phyloP scores from a whole-genome alignment of 805 yeast genomes.

The Isabelozyma pseudorhagii region DNA sequence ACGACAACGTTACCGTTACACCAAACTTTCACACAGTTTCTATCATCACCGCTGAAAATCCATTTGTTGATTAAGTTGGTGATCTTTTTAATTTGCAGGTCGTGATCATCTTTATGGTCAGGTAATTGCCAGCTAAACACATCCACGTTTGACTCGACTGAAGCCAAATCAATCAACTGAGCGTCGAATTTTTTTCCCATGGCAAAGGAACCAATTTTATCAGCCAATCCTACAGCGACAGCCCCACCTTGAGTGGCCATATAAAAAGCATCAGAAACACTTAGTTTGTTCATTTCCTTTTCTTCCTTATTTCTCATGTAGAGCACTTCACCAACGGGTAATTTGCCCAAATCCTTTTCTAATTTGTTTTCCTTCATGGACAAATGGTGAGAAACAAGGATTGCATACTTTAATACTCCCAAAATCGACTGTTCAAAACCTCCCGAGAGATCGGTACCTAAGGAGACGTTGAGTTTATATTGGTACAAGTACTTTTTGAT shows the following conservation, averaged over 20 bases:
- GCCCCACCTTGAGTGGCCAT: conserved; percentile 94
- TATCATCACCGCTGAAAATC: conserved; percentile 92
- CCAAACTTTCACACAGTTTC: conserved; percentile 80
- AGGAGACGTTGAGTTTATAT: conserved; percentile 67
- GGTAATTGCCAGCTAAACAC: conserved; percentile 74
- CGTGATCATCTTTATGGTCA: conserved; percentile 7
- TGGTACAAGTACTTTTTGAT: conserved; percentile 62
- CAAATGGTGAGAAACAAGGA: conserved; percentile 40
- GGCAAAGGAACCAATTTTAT: conserved; percentile 64
- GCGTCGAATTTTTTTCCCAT: conserved; percentile 82
- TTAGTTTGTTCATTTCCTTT: conserved; percentile 45
- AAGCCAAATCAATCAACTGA: conserved; percentile 65
- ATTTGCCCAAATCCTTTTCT: conserved; percentile 24
- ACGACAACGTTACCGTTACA: conserved; percentile 71
- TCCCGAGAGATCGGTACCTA: conserved; percentile 48
- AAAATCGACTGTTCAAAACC: conserved; percentile 41
- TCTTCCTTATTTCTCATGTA: conserved; percentile 47
- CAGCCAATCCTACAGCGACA: conserved; percentile 55
- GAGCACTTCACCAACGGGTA: conserved; percentile 53
- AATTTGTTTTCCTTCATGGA: conserved; percentile 28
- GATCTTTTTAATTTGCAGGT: conserved; percentile 29
- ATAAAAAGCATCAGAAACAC: conserved; percentile 69
- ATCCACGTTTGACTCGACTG: conserved; percentile 61
- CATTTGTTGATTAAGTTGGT: conserved; percentile 74
- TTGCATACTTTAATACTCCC: conserved; percentile 28